Conservation (phyloP, 148 eudicot genomes). For the Diospyros lotus region DNA sequence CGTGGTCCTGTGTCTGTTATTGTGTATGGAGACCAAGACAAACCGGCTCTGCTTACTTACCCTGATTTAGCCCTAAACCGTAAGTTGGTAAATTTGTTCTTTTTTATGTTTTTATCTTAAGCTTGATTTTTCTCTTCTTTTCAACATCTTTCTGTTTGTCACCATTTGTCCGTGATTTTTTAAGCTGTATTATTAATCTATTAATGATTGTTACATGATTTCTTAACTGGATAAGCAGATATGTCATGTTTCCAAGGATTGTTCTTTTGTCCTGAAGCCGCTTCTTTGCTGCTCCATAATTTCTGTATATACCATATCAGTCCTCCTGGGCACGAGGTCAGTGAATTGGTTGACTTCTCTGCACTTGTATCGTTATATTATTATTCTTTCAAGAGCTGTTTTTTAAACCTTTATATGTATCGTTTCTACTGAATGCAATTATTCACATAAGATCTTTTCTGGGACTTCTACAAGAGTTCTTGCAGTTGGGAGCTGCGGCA, state of each 20-base stretch:
- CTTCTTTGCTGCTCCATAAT: slow-evolving; percentile 57
- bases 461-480: slow-evolving; percentile 76
- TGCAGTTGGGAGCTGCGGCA: slow-evolving; percentile 97
- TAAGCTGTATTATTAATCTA: neutral
- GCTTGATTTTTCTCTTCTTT: neutral
- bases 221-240: slow-evolving; percentile 25
- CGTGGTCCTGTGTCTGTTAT: slow-evolving; percentile 81
- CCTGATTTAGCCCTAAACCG: slow-evolving; percentile 98
- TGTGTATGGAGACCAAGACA: slow-evolving; percentile 92
- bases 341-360: slow-evolving; percentile 18
- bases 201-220: neutral
- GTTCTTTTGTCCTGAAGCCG: slow-evolving; percentile 66
- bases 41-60: slow-evolving; percentile 89
- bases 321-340: slow-evolving; percentile 70
- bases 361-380: neutral
- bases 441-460: slow-evolving; percentile 42
- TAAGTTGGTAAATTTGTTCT: slow-evolving; percentile 30
- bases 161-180: neutral
- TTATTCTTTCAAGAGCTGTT: slow-evolving; percentile 1
- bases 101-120: neutral
- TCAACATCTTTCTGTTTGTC: neutral
- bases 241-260: slow-evolving; percentile 63
- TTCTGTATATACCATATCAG: slow-evolving; percentile 59
- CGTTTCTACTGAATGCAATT: slow-evolving; percentile 19
- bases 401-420: neutral